Evolutionary conservation across 2,329 filamentous ascomycete species (phyloP).

Genomic region (Fusarium dimerum): DNA sequence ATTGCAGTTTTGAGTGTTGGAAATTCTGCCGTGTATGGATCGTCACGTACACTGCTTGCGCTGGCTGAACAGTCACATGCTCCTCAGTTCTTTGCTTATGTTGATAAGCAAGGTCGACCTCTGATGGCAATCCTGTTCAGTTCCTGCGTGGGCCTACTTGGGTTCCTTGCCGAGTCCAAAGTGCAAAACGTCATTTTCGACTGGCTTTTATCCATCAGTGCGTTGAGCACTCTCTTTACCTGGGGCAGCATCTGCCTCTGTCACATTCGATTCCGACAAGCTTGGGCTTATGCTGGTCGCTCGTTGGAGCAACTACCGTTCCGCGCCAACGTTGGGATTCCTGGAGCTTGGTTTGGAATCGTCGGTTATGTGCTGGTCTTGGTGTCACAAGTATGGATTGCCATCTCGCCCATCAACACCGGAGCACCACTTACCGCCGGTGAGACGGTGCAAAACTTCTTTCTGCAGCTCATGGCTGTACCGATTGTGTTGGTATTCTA

Average conservation of each 20-base stretch:
- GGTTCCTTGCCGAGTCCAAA: slow-evolving; percentile 70
- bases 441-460: slow-evolving; percentile 65
- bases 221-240: slow-evolving; percentile 73
- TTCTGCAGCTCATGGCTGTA: slow-evolving; percentile 68
- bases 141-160: slow-evolving; percentile 69
- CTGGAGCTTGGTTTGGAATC: slow-evolving; percentile 82
- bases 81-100: slow-evolving; percentile 74
- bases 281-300: slow-evolving; percentile 70
- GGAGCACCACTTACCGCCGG: slow-evolving; percentile 27
- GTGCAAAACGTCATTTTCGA: slow-evolving; percentile 65
- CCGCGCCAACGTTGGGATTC: slow-evolving; percentile 72
- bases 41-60: slow-evolving; percentile 84
- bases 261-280: slow-evolving; percentile 86
- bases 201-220: slow-evolving; percentile 78
- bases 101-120: slow-evolving; percentile 82
- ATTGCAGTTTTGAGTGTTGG: slow-evolving; percentile 88
- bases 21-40: slow-evolving; percentile 89
- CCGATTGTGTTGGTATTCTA: slow-evolving; percentile 71
- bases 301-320: slow-evolving; percentile 77
- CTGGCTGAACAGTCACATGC: slow-evolving; percentile 87
- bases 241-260: slow-evolving; percentile 83
- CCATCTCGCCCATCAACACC: slow-evolving; percentile 68
- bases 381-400: slow-evolving; percentile 84
- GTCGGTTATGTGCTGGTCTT: slow-evolving; percentile 76
- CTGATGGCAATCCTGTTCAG: slow-evolving; percentile 71